Evolutionary conservation across 176 grass and related monocot genomes (phyloP).

Genomic region (Oryza glumipatula): DNA sequence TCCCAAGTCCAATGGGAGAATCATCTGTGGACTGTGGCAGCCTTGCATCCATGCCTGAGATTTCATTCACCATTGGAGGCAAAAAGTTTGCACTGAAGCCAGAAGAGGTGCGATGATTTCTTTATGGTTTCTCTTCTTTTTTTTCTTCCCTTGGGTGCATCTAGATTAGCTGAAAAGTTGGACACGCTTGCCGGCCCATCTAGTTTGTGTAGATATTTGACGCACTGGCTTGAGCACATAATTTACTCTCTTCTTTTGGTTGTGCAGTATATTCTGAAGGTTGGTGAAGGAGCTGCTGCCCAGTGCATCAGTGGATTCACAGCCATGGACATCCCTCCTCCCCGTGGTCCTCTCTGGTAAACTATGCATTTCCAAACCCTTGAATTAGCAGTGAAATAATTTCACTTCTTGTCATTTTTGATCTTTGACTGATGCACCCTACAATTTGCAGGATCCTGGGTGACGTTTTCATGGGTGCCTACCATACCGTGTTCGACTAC

Average conservation of each 20-base stretch:
- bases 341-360: slow-evolving; percentile 94
- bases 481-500: slow-evolving; percentile 94
- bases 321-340: slow-evolving; percentile 77
- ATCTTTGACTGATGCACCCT: background rate
- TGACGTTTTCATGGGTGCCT: slow-evolving; percentile 95
- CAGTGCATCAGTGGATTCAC: slow-evolving; percentile 99
- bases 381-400: background rate
- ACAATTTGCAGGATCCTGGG: slow-evolving; percentile 87
- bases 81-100: slow-evolving; percentile 64
- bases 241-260: background rate
- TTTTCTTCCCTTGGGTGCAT: slow-evolving; percentile 5
- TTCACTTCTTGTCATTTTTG: background rate
- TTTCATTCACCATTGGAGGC: slow-evolving; percentile 74
- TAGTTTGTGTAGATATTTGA: background rate
- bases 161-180: background rate
- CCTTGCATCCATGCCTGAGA: slow-evolving; percentile 67
- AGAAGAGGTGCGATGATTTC: slow-evolving; percentile 53
- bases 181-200: background rate
- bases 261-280: slow-evolving; percentile 85
- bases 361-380: background rate
- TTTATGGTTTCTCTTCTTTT: background rate
- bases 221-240: background rate
- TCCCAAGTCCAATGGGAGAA: slow-evolving; percentile 96
- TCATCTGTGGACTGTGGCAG: slow-evolving; percentile 76
- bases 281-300: slow-evolving; percentile 61